Evolutionary conservation across 1,284 basidiomycete species (phyloP).

Genomic region (Inonotus obliquus): DNA sequence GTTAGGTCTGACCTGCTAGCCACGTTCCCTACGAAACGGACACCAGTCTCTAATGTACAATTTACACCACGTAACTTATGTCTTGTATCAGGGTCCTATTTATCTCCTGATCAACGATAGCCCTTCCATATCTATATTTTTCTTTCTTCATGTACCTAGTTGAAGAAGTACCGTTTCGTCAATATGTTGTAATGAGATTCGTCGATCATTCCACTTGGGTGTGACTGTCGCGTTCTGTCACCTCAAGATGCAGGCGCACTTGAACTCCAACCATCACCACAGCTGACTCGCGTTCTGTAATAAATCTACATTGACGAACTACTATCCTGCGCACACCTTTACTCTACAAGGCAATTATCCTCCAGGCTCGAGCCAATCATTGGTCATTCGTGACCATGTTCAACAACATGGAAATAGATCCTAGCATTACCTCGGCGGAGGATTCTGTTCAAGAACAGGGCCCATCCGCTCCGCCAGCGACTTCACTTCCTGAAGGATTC

Average conservation of each 20-base stretch:
- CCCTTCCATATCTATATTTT: background rate
- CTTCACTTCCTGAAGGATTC: slow-evolving; percentile 3
- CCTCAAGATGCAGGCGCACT: background rate
- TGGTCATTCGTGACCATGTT: background rate
- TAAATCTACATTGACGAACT: background rate
- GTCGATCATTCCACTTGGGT: background rate
- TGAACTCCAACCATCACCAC: slow-evolving; percentile 1
- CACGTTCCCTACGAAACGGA: slow-evolving; percentile 93
- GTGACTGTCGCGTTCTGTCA: slow-evolving; percentile 7
- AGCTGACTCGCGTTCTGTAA: background rate
- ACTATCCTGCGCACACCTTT: background rate
- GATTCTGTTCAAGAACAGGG: slow-evolving; percentile 10
- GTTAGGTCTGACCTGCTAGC: slow-evolving; percentile 80
- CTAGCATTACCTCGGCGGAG: slow-evolving; percentile 5
- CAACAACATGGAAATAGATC: slow-evolving; percentile 16
- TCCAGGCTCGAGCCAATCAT: background rate
- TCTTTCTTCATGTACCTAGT: slow-evolving; percentile 3
- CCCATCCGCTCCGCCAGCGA: slow-evolving; percentile 6
- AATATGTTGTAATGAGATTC: background rate
- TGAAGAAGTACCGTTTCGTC: background rate
- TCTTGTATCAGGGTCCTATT: slow-evolving; percentile 75
- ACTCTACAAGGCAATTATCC: background rate
- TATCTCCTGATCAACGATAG: slow-evolving; percentile 51
- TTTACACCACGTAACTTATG: slow-evolving; percentile 95
- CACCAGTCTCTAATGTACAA: slow-evolving; percentile 87